Evolutionary conservation across 257 asterid species (phyloP), one percentile per base, ranked within the genome.

Genomic region (Solanum clarkiae): DNA sequence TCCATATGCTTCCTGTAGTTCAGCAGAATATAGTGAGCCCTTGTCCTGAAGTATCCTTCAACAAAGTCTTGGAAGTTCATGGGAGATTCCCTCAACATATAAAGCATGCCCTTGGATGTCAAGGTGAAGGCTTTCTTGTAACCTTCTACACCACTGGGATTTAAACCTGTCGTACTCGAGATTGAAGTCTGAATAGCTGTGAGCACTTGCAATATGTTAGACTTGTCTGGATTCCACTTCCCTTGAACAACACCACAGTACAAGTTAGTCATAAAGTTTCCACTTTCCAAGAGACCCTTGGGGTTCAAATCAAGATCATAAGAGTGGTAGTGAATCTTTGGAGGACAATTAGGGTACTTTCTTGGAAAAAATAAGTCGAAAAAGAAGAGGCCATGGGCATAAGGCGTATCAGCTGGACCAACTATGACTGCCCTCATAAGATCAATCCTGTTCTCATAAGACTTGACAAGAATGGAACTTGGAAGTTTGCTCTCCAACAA

Each of bases 361-460:
- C 51, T 16, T 3, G 92, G 90, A 4, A 89, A 84, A 6, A 32
- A 77, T 22, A 87, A 62, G 84, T 91, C 92, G 17, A 91, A 88
- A 60, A 89, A 86, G 92, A 89, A 91, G 55, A 91, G 51, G 20
- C 88, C 88, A 60, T 89, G 84, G 75, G 87, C 85, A 5, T 80
- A 89, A 62, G 89, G 88, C 1, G 83, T 83, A 24, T 26, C 17
- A 0, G 82, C 85, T 10, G 92, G 91, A n/a, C 87, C 91, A 24
- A 85, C 13, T 47, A 90, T 69, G 55, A 81, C 88, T 17, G 88
- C 87, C 66, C 92, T 85, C 91, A 90, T 89, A 12, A 90, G 89
- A 45, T 89, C 90, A 80, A 63, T 81, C 84, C 90, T 74, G 11
- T 24, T 13, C 24, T 59, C 55, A 26, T 86, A 89, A 2, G 80